Evolutionary conservation across 2,329 filamentous ascomycete genomes (phyloP).

Genomic region (Talaromyces pinophilus): DNA sequence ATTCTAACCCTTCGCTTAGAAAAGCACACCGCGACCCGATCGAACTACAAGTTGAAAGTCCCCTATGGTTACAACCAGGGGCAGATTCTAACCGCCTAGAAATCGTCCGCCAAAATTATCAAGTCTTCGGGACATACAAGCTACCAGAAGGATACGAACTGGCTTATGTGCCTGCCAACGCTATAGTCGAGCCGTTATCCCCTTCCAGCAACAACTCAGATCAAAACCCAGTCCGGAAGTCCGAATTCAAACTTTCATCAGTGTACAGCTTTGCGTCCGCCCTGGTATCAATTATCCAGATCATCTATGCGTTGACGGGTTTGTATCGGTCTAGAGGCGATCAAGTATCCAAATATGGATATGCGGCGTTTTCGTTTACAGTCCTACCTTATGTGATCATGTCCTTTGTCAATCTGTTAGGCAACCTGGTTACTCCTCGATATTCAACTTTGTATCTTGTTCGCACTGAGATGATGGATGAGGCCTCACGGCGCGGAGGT

Average conservation of each 20-base stretch:
- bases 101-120: background rate
- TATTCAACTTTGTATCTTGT: constrained; percentile 37
- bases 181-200: constrained; percentile 21
- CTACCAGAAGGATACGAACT: constrained; percentile 25
- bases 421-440: constrained; percentile 28
- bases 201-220: background rate
- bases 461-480: constrained; percentile 32
- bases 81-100: constrained; percentile 11
- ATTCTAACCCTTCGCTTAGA: background rate
- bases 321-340: constrained; percentile 34
- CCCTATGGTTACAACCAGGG: background rate
- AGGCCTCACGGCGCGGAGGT: constrained; percentile 31
- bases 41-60: constrained; percentile 2
- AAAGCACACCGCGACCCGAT: background rate
- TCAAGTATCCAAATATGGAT: constrained; percentile 37
- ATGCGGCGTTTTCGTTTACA: constrained; percentile 40
- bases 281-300: constrained; percentile 33
- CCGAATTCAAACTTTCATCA: constrained; percentile 15
- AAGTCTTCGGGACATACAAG: constrained; percentile 24
- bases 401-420: constrained; percentile 40
- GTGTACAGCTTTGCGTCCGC: constrained; percentile 31
- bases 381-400: constrained; percentile 41
- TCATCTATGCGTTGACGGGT: constrained; percentile 31
- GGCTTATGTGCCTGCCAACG: constrained; percentile 22
- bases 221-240: background rate